Conservation (phyloP, 345 rosid genomes). For the Lepidium sativum region DNA sequence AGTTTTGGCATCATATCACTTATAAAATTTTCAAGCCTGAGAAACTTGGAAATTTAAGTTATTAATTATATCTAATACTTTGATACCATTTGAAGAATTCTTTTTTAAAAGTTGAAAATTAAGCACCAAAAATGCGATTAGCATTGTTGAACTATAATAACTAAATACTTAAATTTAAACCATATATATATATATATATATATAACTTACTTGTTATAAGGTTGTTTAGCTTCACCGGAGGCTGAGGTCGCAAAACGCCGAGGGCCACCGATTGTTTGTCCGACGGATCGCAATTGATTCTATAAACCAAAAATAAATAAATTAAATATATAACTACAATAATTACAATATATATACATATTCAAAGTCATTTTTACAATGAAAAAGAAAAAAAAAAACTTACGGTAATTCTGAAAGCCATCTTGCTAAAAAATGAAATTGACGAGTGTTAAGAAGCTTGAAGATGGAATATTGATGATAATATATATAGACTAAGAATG, state of each 20-base stretch:
- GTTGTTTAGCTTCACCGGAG: conserved; percentile 4
- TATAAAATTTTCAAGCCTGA: not conserved
- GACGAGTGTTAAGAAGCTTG: not conserved
- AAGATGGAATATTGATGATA: not conserved
- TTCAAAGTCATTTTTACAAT: not conserved
- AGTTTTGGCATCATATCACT: not conserved
- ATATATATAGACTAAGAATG: not conserved
- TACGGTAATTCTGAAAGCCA: conserved; percentile 25
- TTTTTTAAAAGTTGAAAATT: not conserved
- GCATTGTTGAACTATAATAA: not conserved
- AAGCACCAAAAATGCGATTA: not conserved
- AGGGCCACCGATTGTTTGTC: not conserved
- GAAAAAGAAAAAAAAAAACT: not conserved
- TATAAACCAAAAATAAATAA: not conserved
- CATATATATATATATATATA: not conserved
- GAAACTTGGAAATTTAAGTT: too few species aligned
- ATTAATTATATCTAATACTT: not conserved
- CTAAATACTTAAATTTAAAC: not conserved
- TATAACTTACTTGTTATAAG: conserved; percentile 23
- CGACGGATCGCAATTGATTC: conserved; percentile 10
- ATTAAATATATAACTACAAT: too few species aligned
- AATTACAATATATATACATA: too few species aligned
- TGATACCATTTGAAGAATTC: not conserved
- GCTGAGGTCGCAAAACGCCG: conserved; percentile 17
- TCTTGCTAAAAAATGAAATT: not conserved